Evolutionary conservation across 345 rosid species (phyloP).

Genomic region (Turnera subulata): DNA sequence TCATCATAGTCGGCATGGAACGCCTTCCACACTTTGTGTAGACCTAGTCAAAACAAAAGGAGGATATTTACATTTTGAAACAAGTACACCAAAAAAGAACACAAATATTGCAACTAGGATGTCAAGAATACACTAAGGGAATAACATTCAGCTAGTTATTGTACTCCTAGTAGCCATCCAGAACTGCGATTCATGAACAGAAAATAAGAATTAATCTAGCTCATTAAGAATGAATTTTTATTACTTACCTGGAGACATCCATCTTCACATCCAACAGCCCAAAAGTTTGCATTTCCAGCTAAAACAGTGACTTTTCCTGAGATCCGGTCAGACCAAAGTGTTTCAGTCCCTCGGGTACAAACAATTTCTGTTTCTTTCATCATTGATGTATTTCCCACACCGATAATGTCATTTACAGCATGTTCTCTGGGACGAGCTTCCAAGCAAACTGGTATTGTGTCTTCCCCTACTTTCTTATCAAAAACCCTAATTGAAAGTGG

Average conservation of each 20-base stretch:
- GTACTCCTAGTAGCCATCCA: too few relatives aligned
- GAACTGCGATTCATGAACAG: too few relatives aligned
- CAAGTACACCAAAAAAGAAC: neutral
- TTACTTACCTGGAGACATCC: conserved; percentile 82
- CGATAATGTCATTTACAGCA: conserved; percentile 72
- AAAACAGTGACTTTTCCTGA: conserved; percentile 85
- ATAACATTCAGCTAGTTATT: too few relatives aligned
- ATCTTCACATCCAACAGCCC: conserved; percentile 99
- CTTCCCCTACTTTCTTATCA: conserved; percentile 76
- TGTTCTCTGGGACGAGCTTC: conserved; percentile 84
- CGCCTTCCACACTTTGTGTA: conserved; percentile 97
- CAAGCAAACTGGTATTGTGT: conserved; percentile 64
- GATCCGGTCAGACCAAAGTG: conserved; percentile 89
- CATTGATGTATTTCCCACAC: conserved; percentile 52
- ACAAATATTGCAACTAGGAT: neutral
- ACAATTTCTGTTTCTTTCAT: conserved; percentile 80
- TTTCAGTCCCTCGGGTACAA: conserved; percentile 68
- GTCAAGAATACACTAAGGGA: too few relatives aligned
- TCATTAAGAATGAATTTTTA: neutral
- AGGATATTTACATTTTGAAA: conserved; percentile 1
- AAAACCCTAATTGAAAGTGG: conserved; percentile 70
- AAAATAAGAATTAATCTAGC: too few relatives aligned
- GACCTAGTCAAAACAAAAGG: conserved; percentile 42
- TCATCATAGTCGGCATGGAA: conserved; percentile 91
- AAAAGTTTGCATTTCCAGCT: conserved; percentile 94